phyloP scores from a whole-genome alignment of 2,329 filamentous ascomycete genomes.

The Talaromyces sp. region DNA sequence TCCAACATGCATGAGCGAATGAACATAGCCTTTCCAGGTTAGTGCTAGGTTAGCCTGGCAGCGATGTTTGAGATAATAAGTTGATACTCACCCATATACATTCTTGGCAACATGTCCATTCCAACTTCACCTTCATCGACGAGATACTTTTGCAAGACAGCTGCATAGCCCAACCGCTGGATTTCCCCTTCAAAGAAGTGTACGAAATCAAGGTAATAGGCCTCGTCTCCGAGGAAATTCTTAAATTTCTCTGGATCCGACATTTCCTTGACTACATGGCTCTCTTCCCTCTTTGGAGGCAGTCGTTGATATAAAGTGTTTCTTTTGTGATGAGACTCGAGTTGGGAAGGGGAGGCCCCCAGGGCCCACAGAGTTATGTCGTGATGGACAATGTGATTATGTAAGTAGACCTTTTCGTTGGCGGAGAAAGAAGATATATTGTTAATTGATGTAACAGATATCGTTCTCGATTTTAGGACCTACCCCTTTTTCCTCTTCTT shows the following conservation, averaged over 20 bases:
- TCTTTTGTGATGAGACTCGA: background rate
- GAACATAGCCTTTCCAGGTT: conserved; percentile 10
- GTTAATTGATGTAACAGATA: background rate
- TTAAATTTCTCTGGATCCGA: background rate
- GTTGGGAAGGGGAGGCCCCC: conserved; percentile 4
- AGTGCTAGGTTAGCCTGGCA: background rate
- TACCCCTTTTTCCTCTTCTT: conserved; percentile 3
- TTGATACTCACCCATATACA: conserved; percentile 3
- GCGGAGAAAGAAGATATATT: background rate
- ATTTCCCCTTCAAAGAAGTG: conserved; percentile 10
- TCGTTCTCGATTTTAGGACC: background rate
- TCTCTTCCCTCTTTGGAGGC: background rate
- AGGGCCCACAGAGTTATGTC: conserved; percentile 11
- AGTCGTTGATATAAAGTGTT: conserved; percentile 2
- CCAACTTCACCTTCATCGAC: background rate
- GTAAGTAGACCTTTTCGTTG: conserved; percentile 6
- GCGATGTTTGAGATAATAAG: background rate
- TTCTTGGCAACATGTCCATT: background rate
- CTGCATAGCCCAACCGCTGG: conserved; percentile 9
- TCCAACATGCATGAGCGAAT: conserved; percentile 19
- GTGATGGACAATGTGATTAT: conserved; percentile 12
- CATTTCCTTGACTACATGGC: conserved; percentile 1
- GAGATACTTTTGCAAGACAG: conserved; percentile 13
- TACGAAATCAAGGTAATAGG: conserved; percentile 1
- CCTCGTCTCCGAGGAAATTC: background rate